Conservation (phyloP, 139 green algal species). For the Bryopsis sp. region DNA sequence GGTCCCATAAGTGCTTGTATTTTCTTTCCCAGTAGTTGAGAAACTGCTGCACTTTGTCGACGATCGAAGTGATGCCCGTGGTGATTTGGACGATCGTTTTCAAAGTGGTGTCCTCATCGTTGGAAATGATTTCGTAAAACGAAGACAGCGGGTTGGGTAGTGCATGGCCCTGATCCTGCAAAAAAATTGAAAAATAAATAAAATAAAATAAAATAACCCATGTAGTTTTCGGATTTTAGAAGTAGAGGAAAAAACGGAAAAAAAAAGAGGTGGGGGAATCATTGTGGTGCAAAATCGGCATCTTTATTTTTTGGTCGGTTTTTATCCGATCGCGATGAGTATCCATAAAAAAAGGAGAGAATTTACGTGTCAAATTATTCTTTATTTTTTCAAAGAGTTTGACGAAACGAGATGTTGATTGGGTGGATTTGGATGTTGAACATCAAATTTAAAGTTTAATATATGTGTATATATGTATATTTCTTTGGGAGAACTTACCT, state of each 20-base stretch:
- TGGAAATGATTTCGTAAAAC: slow-evolving; percentile 59
- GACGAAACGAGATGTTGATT: neutral
- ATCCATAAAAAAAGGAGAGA: neutral
- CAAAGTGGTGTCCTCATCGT: slow-evolving; percentile 67
- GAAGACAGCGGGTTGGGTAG: slow-evolving; percentile 35
- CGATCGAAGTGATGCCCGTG: slow-evolving; percentile 58
- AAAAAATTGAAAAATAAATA: neutral
- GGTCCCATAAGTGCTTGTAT: slow-evolving; percentile 85
- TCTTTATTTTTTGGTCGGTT: too few relatives aligned
- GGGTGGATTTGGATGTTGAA: too few relatives aligned
- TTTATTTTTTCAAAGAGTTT: neutral
- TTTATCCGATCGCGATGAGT: too few relatives aligned
- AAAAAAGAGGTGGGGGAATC: neutral
- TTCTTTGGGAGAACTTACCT: slow-evolving; percentile 6
- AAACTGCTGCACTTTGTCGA: slow-evolving; percentile 67
- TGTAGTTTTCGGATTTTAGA: neutral
- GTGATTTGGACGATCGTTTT: slow-evolving; percentile 71
- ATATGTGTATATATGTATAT: too few relatives aligned
- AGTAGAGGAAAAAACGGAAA: neutral
- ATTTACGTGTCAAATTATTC: neutral
- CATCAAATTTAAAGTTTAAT: too few relatives aligned
- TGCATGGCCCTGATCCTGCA: slow-evolving; percentile 25
- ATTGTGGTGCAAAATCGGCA: neutral
- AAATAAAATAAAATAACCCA: neutral
- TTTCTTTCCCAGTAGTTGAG: slow-evolving; percentile 77